These are phyloP conservation scores for Echium plantagineum DNA, from an alignment of 257 asterid genomes.

Conservation along the genomic window DNA sequence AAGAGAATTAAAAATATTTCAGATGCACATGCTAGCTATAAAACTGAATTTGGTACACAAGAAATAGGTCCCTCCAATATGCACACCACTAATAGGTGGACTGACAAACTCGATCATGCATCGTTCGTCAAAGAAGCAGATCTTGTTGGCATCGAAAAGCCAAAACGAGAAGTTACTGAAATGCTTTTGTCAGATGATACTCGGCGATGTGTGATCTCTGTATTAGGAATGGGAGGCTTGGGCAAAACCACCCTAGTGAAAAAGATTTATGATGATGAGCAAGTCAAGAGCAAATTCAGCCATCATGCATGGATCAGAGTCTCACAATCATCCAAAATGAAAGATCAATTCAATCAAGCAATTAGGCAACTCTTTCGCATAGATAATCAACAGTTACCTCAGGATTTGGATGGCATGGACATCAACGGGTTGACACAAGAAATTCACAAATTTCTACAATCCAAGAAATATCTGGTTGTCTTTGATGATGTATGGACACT, in stretches of 20 bases:
- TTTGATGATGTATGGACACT: slow-evolving; percentile 19
- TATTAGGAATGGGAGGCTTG: slow-evolving; percentile 22
- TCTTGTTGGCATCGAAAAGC: slow-evolving; percentile 16
- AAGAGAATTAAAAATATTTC: slow-evolving; percentile 3
- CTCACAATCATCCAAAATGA: neutral
- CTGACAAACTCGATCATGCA: slow-evolving; percentile 7
- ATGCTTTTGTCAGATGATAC: slow-evolving; percentile 7
- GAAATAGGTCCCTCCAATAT: neutral
- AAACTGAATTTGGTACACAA: neutral
- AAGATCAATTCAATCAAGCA: neutral
- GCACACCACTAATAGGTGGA: neutral
- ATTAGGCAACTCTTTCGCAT: slow-evolving; percentile 6
- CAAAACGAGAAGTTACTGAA: slow-evolving; percentile 9
- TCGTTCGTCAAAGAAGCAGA: slow-evolving; percentile 10
- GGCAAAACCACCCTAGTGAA: slow-evolving; percentile 25
- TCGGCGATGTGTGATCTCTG: slow-evolving; percentile 10
- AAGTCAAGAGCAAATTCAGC: slow-evolving; percentile 8
- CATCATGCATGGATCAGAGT: slow-evolving; percentile 11
- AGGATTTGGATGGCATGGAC: slow-evolving; percentile 3
- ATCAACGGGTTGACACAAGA: slow-evolving; percentile 1
- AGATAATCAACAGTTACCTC: neutral
- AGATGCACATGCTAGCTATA: slow-evolving; percentile 10
- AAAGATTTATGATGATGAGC: slow-evolving; percentile 16
- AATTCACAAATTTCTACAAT: slow-evolving; percentile 2
- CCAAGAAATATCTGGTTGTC: slow-evolving; percentile 11